These are phyloP conservation scores for Entonaema liquescens DNA, from an alignment of 495 filamentous ascomycete species.

Conservation along the genomic window DNA sequence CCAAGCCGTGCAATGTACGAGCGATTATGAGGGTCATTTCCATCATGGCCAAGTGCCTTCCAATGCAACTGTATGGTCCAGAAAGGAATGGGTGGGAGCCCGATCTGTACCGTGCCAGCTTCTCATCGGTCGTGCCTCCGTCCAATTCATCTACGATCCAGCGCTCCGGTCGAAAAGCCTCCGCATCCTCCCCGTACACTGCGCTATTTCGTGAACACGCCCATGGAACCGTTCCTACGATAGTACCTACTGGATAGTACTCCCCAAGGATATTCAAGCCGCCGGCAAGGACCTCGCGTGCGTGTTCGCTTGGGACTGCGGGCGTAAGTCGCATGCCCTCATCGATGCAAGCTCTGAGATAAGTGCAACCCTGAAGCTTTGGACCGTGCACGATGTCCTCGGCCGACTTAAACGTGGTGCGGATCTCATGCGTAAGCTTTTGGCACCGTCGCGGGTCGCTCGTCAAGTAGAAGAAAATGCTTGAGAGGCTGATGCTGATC, in stretches of 20 bases:
- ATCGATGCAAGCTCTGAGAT: conserved; percentile 70
- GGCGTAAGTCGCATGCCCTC: conserved; percentile 70
- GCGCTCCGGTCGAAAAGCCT: conserved; percentile 56
- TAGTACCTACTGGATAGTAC: conserved; percentile 60
- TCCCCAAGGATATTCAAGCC: conserved; percentile 61
- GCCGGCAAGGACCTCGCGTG: conserved; percentile 63
- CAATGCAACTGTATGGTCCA: too few species aligned
- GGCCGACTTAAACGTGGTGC: conserved; percentile 51
- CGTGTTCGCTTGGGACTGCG: conserved; percentile 59
- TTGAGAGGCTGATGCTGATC: conserved; percentile 59
- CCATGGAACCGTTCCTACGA: conserved; percentile 65
- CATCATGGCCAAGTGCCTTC: too few species aligned
- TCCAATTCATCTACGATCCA: conserved; percentile 48
- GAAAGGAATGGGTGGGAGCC: too few species aligned
- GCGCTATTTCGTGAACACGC: conserved; percentile 58
- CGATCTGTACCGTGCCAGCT: neutral
- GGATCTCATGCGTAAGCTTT: conserved; percentile 58
- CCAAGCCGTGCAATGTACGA: too few species aligned
- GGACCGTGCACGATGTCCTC: conserved; percentile 56
- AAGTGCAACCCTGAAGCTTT: conserved; percentile 48
- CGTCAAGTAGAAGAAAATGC: conserved; percentile 62
- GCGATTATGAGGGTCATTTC: too few species aligned
- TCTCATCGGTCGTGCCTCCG: too few species aligned
- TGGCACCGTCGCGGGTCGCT: conserved; percentile 48
- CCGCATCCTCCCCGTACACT: conserved; percentile 52